phyloP scores from a whole-genome alignment of 495 filamentous ascomycete species.

The Penicillium maclennaniae region DNA sequence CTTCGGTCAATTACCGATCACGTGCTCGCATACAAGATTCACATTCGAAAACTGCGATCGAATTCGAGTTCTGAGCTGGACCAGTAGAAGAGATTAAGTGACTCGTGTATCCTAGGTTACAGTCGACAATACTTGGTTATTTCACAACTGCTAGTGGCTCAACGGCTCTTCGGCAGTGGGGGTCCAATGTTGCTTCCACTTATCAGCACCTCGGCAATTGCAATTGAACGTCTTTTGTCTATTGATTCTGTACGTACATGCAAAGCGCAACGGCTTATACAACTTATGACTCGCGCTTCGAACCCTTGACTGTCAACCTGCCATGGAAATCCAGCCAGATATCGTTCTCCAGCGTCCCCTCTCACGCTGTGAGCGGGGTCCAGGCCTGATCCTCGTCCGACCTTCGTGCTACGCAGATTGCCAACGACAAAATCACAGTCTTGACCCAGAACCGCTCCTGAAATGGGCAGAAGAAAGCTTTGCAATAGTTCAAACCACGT shows the following conservation, averaged over 20 bases:
- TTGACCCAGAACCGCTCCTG: conserved; percentile 31
- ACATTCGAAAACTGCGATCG: too few relatives aligned
- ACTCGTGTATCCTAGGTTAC: too few relatives aligned
- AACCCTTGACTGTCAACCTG: not conserved
- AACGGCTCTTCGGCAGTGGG: not conserved
- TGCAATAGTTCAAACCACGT: conserved; percentile 25
- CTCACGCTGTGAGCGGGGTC: conserved; percentile 52
- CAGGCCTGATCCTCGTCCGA: conserved; percentile 48
- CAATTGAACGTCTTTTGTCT: not conserved
- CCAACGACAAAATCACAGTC: conserved; percentile 19
- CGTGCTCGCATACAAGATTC: not conserved
- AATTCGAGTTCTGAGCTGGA: too few relatives aligned
- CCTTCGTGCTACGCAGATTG: conserved; percentile 18
- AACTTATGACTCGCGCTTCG: not conserved
- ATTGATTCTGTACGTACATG: not conserved
- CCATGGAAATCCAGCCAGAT: not conserved
- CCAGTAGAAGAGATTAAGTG: too few relatives aligned
- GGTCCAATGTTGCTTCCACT: not conserved
- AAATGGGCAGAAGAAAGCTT: conserved; percentile 45
- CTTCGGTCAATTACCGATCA: not conserved
- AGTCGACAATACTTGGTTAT: not conserved
- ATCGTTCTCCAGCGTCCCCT: conserved; percentile 34
- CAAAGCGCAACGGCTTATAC: too few relatives aligned
- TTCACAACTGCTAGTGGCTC: not conserved
- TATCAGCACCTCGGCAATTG: conserved; percentile 1